Percentiles rank a stretch among this genome's conserved stretches.
Evolutionary conservation across 345 rosid genomes (phyloP).

Genomic region (Toxicodendron radicans): DNA sequence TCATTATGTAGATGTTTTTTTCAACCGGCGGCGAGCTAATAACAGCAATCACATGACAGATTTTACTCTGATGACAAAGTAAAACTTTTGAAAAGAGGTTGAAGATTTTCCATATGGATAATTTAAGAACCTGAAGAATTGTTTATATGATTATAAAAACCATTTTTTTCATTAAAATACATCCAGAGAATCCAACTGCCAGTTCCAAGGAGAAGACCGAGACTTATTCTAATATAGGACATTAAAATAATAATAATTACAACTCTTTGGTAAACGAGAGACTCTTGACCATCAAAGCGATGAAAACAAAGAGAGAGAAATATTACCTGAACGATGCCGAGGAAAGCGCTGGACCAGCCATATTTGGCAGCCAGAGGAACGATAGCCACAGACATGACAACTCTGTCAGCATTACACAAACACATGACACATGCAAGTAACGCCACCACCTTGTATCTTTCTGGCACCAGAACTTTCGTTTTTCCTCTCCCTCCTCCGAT

Average conservation of each 20-base stretch:
- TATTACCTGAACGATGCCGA: conserved; percentile 92
- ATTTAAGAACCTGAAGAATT: too few relatives aligned
- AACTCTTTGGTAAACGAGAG: too few relatives aligned
- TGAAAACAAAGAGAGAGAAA: neutral
- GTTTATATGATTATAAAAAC: neutral
- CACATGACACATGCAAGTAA: conserved; percentile 79
- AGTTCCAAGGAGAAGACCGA: neutral
- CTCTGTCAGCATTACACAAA: conserved; percentile 90
- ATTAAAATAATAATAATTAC: too few relatives aligned
- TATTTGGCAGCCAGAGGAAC: conserved; percentile 84
- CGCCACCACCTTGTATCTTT: conserved; percentile 85
- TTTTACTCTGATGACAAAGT: neutral
- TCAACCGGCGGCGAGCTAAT: too few relatives aligned
- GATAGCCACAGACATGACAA: conserved; percentile 89
- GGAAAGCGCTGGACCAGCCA: conserved; percentile 88
- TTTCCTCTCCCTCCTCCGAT: conserved; percentile 34
- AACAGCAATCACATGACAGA: too few relatives aligned
- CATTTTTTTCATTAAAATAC: neutral
- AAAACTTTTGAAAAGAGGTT: too few relatives aligned
- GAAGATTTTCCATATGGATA: too few relatives aligned
- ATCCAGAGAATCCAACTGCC: neutral
- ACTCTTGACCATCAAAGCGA: too few relatives aligned
- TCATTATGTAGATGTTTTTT: too few relatives aligned
- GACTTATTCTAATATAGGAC: too few relatives aligned
- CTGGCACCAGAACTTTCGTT: conserved; percentile 36